Base-by-base conservation (phyloP, 768 basidiomycete species). In the Xerocomus brunneocitrinus region DNA sequence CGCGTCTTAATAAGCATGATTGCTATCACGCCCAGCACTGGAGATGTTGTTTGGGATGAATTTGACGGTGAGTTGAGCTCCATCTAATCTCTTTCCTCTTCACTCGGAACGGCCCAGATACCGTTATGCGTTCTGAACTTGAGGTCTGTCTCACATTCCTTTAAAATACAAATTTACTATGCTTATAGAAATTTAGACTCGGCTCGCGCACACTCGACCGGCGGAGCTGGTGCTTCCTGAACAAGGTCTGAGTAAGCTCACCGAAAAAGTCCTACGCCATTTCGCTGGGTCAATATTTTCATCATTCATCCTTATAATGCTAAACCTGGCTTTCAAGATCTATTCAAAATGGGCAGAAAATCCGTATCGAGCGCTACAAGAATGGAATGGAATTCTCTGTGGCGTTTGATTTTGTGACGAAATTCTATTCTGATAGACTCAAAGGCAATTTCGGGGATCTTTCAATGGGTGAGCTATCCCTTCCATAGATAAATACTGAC, bases 21-120 rank as follows among this genome's bases (percentile, higher is more conserved):
- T 32, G 80, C 82, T 14, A 83, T 97, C 14, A 83, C 84, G 52
- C 91, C 94, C 1, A 84, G 84, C 44, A 97, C 93, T 0, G 95
- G 95, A 1, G 95, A 97, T 58, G 87, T 99, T 3, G 73, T 92
- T 3, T 98, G 91, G 83, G 95, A 99, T 62, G 83, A 90, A 51
- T 95, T 95, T 63, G 78, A 88, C 49, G 93, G 90, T 86, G 62
- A 49, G 63, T 47, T 30, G 12, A 19, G 34, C 13, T 34, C 5
- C 34, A 30, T 41, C n/a, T 14, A 12, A 42, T 10, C 52, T 56
- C 50, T 28, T 35, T 45, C 43, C 5, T 50, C 40, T 41, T 44
- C 46, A 58, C 49, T 51, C 19, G 44, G 16, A 58, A 55, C 6
- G 39, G 34, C 24, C 14, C 62, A 88, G 93, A 97, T 67, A 82